Evolutionary conservation across 768 basidiomycete genomes (phyloP).

Genomic region (Pholiota microspora): DNA sequence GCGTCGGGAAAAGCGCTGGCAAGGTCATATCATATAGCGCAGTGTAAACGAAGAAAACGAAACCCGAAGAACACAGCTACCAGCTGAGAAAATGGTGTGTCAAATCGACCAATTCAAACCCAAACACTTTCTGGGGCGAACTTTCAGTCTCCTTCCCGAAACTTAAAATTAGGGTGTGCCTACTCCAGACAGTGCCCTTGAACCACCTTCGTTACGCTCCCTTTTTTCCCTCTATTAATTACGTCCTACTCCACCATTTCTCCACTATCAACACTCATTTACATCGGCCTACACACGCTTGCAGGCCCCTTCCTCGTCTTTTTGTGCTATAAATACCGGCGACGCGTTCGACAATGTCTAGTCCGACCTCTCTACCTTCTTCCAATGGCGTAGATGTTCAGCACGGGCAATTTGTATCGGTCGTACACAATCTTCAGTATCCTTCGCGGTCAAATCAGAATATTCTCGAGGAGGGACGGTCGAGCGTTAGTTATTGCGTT

Average conservation of each 20-base stretch:
- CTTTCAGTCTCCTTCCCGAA: constrained; percentile 3
- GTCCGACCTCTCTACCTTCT: background rate
- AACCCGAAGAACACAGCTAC: background rate
- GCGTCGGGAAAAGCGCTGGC: no score
- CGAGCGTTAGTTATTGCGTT: background rate
- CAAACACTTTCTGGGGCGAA: background rate
- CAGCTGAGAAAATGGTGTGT: background rate
- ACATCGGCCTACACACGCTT: background rate
- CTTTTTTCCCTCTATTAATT: background rate
- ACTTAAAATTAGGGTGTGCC: background rate
- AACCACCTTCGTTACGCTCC: background rate
- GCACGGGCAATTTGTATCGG: background rate
- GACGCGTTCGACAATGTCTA: background rate
- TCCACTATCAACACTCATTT: background rate
- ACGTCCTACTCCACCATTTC: background rate
- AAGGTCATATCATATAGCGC: background rate
- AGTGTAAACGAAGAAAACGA: background rate
- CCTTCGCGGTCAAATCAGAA: background rate
- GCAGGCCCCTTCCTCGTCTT: background rate
- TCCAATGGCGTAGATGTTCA: background rate
- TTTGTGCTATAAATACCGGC: constrained; percentile 3
- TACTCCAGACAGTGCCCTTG: background rate
- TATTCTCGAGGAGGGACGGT: background rate
- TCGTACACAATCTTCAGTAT: background rate
- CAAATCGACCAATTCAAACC: background rate